A percentile compares a stretch with the other conserved stretches of the same genome.
phyloP scores from a whole-genome alignment of 768 basidiomycete genomes.

The Agrocybe pediades region DNA sequence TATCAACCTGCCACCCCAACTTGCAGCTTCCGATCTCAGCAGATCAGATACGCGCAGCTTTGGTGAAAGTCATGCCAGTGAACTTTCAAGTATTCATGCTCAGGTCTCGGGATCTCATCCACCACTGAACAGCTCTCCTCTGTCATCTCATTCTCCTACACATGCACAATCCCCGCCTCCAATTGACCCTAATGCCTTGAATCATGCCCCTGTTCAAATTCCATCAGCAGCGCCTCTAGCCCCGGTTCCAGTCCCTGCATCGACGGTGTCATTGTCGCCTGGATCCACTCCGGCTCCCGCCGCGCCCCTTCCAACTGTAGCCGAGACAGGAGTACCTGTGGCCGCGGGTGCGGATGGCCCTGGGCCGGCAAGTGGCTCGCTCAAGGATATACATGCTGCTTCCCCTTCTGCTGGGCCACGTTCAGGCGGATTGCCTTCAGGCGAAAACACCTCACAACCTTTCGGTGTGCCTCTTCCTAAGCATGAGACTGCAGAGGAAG shows the following conservation, averaged over 20 bases:
- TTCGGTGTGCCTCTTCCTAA: constrained; percentile 31
- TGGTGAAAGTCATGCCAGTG: constrained; percentile 79
- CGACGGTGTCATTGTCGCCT: constrained; percentile 39
- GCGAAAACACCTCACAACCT: constrained; percentile 23
- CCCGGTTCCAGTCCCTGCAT: constrained; percentile 67
- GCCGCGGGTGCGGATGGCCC: constrained; percentile 59
- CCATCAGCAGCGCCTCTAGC: constrained; percentile 23
- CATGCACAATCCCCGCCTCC: constrained; percentile 27
- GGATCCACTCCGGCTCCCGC: constrained; percentile 18
- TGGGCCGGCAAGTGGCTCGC: constrained; percentile 66
- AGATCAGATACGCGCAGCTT: constrained; percentile 81
- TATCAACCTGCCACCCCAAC: constrained; percentile 49
- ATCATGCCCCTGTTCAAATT: constrained; percentile 40
- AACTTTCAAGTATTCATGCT: constrained; percentile 60
- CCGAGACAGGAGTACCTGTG: constrained; percentile 78
- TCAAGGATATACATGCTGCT: constrained; percentile 49
- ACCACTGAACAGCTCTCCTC: constrained; percentile 21
- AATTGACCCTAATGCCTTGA: constrained; percentile 35
- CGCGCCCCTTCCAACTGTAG: constrained; percentile 50
- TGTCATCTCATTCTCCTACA: constrained; percentile 18
- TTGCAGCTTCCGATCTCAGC: constrained; percentile 54
- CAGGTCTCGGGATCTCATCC: constrained; percentile 17
- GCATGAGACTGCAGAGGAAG: constrained; percentile 59
- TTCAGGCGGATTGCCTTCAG: constrained; percentile 27
- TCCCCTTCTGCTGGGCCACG: constrained; percentile 36